Evolutionary conservation across 2,329 filamentous ascomycete species (phyloP), one percentile per base, ranked within the genome.

Genomic region (Aspergillus niger): DNA sequence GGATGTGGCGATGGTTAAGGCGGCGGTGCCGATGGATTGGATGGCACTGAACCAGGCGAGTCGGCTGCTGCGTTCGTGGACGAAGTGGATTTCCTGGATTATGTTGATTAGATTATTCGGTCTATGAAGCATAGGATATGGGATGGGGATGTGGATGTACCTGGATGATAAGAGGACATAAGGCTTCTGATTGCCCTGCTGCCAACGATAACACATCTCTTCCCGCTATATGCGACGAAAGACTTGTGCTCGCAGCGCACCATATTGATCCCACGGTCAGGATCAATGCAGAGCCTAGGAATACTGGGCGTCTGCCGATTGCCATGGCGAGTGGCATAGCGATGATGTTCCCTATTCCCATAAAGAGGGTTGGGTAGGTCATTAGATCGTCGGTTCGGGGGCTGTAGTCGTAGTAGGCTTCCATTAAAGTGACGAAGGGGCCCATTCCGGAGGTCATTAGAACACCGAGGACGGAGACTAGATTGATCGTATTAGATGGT

Each of bases 1-100:
- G 13, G 61, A 58, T 3, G 60, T 59, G 0, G 44, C 48, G 44
- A 62, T 55, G 13, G 55, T 57, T 6, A 62, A 55, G 15, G 58
- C 60, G 0, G 57, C 60, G 2, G 60, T 52, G 8, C 36, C 41
- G 5, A 62, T 54, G 24, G 58, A 59, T 26, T 62, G 60, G 48
- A 62, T 62, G 3, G 58, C 58, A 28, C 58, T 62, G 26, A 62
- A 62, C 60, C 60, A 62, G n/a, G 60, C 57, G 0, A 62, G 52
- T 8, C 52, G 52, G 5, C 57, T 58, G 3, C 60, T 58, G 11
- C 60, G 60, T 53, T 62, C 60, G 17, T 62, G 60, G 5, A 62
- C 39, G 24, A 62, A 62, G 24, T 62, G 60, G 20, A 62, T 62
- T n/a, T 62, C 60, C 41, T 62, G 53, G 8, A 39, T 15, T n/a